phyloP scores from a whole-genome alignment of 2,329 filamentous ascomycete species.

The Ophiostoma tasmaniense region DNA sequence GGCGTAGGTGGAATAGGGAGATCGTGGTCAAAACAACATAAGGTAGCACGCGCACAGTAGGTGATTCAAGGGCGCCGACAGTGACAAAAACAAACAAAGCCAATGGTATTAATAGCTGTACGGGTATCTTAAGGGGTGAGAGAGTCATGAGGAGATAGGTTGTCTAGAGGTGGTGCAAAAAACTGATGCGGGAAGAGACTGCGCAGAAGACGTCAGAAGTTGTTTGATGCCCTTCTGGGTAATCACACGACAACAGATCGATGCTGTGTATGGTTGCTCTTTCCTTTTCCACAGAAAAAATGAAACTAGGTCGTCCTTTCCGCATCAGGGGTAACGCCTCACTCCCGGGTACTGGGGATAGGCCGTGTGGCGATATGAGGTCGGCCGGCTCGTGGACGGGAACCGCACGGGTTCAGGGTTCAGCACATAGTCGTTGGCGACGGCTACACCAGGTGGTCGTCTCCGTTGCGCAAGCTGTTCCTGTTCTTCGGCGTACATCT shows the following conservation, averaged over 20 bases:
- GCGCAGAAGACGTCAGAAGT: background rate
- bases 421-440: constrained; percentile 9
- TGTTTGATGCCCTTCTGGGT: background rate
- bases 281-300: background rate
- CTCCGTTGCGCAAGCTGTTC: background rate
- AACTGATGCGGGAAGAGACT: background rate
- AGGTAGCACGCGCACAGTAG: constrained; percentile 7
- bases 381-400: constrained; percentile 15
- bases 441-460: constrained; percentile 9
- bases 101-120: constrained; percentile 7
- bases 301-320: background rate
- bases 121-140: constrained; percentile 11
- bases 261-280: background rate
- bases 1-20: constrained; percentile 9
- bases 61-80: constrained; percentile 9
- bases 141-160: background rate
- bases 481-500: background rate
- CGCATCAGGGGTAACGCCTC: background rate
- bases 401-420: constrained; percentile 19
- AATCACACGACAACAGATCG: background rate
- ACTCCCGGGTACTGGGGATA: constrained; percentile 10
- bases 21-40: constrained; percentile 3
- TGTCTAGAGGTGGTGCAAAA: background rate
- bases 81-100: constrained; percentile 4
- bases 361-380: constrained; percentile 13